Base-by-base conservation (phyloP, 1,284 basidiomycete genomes). In the Rhodotorula sp. region DNA sequence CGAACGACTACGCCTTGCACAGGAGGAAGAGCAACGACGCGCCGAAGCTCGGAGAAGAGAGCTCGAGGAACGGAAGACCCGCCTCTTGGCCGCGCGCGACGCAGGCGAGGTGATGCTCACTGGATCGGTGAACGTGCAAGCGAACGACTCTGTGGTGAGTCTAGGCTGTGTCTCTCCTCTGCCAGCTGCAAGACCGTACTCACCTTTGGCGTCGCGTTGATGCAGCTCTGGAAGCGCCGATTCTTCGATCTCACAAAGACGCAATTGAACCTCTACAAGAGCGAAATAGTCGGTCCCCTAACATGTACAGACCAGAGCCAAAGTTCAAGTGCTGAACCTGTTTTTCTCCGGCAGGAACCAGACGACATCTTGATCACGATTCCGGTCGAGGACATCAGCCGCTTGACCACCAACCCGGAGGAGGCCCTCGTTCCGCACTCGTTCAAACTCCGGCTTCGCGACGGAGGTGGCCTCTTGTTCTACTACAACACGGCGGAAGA, bases 161-260 rank as follows among this genome's bases (percentile, higher is more conserved):
- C 31, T 16, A 7, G 50, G 8, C n/a, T 15, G 52, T 34, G 8
- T 8, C 45, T 34, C 23, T 26, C 28, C 21, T 10, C 28, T 19
- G 21, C 28, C 28, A 28, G 28, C 16, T 5, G 3, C 15, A 43
- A 1, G 5, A 6, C 2, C 28, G 28, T 28, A 16, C 12, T 3
- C 16, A 34, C 26, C 16, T 2, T 31, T 4, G 18, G 43, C 26
- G 4, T 26, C 19, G 4, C 23, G 23, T 23, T 5, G 16, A 7
- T 31, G 18, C 60, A 72, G 73, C 52, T 72, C 49, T 75, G 73
- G 71, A 50, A 63, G 10, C 60, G 73, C 7, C 65, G 73, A 2
- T 70, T 60, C 23, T 75, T 66, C 59, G 61, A 66, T 28, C 62
- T 75, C 5, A 26, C n/a, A 0, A n/a, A 21, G 2, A 16, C n/a